phyloP scores from a whole-genome alignment of 75 land plant species.

The Pinus tabuliformis region DNA sequence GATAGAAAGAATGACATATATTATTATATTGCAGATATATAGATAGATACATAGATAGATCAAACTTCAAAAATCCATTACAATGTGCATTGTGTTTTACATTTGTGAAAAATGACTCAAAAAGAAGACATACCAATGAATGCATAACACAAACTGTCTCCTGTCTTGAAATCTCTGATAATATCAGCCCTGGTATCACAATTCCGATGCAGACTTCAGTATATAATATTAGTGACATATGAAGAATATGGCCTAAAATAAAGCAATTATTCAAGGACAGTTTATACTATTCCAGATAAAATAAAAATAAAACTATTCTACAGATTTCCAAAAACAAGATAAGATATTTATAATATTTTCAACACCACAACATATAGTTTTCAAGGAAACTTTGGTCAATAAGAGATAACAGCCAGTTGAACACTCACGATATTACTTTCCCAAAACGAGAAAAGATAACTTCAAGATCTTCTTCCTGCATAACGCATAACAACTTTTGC shows the following conservation, averaged over 20 bases:
- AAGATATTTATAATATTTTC: not conserved
- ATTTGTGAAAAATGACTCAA: not conserved
- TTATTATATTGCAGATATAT: not conserved
- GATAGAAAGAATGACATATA: not conserved
- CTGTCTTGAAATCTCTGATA: slow-evolving; percentile 94
- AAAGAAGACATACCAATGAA: slow-evolving; percentile 70
- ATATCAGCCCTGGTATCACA: slow-evolving; percentile 73
- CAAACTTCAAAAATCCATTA: not conserved
- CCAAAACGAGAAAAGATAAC: slow-evolving; percentile 95
- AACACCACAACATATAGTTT: not conserved
- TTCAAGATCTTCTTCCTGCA: slow-evolving; percentile 96
- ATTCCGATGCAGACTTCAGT: not conserved
- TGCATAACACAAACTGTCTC: slow-evolving; percentile 96
- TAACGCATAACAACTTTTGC: not conserved
- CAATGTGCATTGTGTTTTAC: not conserved
- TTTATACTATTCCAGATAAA: not conserved
- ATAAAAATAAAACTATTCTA: not conserved
- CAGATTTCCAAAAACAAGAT: not conserved
- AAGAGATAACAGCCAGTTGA: not conserved
- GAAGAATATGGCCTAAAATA: not conserved
- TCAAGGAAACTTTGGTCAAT: not conserved
- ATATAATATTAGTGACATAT: not conserved
- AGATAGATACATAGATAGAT: not conserved
- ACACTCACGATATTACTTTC: slow-evolving; percentile 87
- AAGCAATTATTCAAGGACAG: not conserved